phyloP scores from a whole-genome alignment of 2,329 filamentous ascomycete genomes.

The Pestalotiopsis fici region DNA sequence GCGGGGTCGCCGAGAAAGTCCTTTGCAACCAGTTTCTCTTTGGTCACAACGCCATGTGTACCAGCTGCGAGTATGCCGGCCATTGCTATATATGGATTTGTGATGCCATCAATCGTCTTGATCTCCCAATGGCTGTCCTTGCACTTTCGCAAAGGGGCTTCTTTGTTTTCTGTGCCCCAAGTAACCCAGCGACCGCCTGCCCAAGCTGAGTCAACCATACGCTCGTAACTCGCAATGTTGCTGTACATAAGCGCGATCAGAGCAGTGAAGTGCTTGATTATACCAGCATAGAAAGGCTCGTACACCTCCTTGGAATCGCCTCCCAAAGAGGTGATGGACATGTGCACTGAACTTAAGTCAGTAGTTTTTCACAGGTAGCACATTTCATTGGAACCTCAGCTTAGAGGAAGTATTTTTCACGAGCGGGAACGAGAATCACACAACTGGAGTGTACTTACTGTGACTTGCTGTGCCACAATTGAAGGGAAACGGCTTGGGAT shows the following conservation, averaged over 20 bases:
- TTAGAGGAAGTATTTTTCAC: neutral
- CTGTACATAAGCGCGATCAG: slow-evolving; percentile 72
- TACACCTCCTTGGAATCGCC: slow-evolving; percentile 44
- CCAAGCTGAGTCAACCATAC: slow-evolving; percentile 71
- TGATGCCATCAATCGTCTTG: slow-evolving; percentile 75
- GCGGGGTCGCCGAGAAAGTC: slow-evolving; percentile 61
- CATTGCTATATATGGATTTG: slow-evolving; percentile 75
- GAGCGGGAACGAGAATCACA: slow-evolving; percentile 22
- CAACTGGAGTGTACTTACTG: slow-evolving; percentile 22
- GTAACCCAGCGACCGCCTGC: slow-evolving; percentile 76
- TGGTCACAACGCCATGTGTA: slow-evolving; percentile 49
- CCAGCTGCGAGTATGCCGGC: slow-evolving; percentile 63
- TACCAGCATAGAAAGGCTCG: slow-evolving; percentile 70
- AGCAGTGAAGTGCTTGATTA: slow-evolving; percentile 66
- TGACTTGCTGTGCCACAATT: slow-evolving; percentile 68
- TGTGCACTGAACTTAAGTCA: slow-evolving; percentile 43
- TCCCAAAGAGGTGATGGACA: slow-evolving; percentile 58
- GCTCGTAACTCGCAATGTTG: slow-evolving; percentile 67
- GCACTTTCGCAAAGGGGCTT: slow-evolving; percentile 72
- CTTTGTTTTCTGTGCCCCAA: slow-evolving; percentile 82
- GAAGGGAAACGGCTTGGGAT: slow-evolving; percentile 67
- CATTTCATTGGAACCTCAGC: too few relatives aligned
- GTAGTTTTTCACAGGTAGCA: neutral
- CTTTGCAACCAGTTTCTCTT: slow-evolving; percentile 43
- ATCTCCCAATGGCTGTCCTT: slow-evolving; percentile 73